These are phyloP conservation scores for Aureobasidium sp. DNA, from an alignment of 2,329 filamentous ascomycete species.

Conservation along the genomic window DNA sequence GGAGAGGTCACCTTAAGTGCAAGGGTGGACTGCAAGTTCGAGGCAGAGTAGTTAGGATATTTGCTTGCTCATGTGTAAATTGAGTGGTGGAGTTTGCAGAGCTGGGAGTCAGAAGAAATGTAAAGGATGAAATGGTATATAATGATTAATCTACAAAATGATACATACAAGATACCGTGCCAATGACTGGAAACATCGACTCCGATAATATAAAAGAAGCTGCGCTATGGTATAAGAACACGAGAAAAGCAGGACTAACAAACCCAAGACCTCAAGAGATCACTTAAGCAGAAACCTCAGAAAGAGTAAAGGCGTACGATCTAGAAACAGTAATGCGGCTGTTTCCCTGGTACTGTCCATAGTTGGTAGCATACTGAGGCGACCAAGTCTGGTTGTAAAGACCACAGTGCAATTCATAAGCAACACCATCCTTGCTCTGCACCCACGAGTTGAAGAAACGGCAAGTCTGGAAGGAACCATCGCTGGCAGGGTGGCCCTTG, in stretches of 20 bases:
- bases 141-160: not conserved
- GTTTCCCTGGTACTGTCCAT: conserved; percentile 15
- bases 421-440: conserved; percentile 28
- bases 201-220: not conserved
- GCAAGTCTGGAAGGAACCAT: conserved; percentile 16
- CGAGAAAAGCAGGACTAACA: not conserved
- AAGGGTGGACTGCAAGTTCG: conserved; percentile 4
- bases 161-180: not conserved
- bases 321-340: conserved; percentile 14
- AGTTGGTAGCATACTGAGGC: conserved; percentile 18
- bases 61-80: no score
- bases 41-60: not conserved
- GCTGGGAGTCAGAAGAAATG: no score
- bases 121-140: no score
- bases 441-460: conserved; percentile 32
- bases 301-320: conserved; percentile 13
- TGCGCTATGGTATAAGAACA: not conserved
- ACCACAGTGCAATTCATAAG: conserved; percentile 30
- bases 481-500: conserved; percentile 16
- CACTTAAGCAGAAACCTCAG: not conserved
- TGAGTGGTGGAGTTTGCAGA: no score
- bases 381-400: conserved; percentile 25
- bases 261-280: not conserved
- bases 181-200: conserved; percentile 2
- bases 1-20: not conserved